Base-by-base conservation (phyloP, 352 stramenopile species). In the Globisporangium mamillatum region DNA sequence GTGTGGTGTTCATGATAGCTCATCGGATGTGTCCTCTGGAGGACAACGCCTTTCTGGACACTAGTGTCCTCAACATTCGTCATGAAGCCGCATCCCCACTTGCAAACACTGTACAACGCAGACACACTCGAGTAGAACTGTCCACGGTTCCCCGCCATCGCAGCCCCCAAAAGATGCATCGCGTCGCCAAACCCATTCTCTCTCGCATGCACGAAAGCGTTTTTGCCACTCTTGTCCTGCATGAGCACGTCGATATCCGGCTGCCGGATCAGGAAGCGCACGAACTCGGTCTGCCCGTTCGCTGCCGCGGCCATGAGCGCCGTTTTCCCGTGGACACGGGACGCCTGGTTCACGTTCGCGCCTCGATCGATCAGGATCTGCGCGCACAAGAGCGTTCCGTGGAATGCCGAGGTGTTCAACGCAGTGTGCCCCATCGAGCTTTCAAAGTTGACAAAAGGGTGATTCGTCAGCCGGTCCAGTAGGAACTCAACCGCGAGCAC, bases 11-110 rank as follows among this genome's bases (percentile, higher is more conserved):
- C 86, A 50, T 94, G 84, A 0, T 77, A 62, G 18, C 72, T 64
- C 4, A 91, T 63, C 4, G 82, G 82, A 34, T 78, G 71, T 1
- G 67, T 79, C 34, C 76, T 64, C 25, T 76, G 66, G 1, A 83
- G 12, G 20, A 86, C 55, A 4, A 62, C 57, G 48, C 72, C 62
- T 18, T 74, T 22, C n/a, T 48, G 64, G 2, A 81, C 75, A 0
- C 64, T 29, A 55, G 86, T 72, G 16, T 58, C 76, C 1, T 81
- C 67, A 3, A 68, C 64, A 4, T 59, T 52, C 14, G 73, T 61
- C 75, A 92, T 79, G 62, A 89, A 82, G 5, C 84, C 80, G 24
- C 84, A 92, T 20, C 82, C 84, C 80, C 81, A 90, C 38, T 86
- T 86, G 53, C 84, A 92, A 0, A 89, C 75, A 0, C 79, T 76